phyloP scores from a whole-genome alignment of 2,329 filamentous ascomycete species.

The Colletotrichum sansevieriae region DNA sequence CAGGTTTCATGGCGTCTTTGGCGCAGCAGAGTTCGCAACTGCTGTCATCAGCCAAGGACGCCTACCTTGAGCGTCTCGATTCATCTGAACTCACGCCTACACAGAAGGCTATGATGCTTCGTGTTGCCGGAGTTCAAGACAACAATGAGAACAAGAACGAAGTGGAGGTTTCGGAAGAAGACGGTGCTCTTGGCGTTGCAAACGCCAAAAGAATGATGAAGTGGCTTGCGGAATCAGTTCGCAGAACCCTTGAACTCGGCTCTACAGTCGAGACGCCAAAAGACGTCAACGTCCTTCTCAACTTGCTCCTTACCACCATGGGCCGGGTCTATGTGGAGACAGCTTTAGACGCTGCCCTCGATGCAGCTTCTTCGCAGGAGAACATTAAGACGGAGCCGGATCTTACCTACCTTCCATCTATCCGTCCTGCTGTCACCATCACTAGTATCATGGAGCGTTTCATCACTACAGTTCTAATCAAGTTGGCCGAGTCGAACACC shows the following conservation, averaged over 20 bases:
- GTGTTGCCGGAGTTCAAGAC: constrained; percentile 86
- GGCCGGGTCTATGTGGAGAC: constrained; percentile 84
- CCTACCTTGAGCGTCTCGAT: constrained; percentile 89
- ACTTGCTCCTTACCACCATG: constrained; percentile 87
- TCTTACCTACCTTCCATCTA: constrained; percentile 81
- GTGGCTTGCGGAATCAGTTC: constrained; percentile 96
- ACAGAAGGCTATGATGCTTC: constrained; percentile 90
- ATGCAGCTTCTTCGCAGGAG: constrained; percentile 82
- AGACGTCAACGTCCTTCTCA: constrained; percentile 88
- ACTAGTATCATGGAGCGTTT: constrained; percentile 95
- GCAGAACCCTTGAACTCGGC: constrained; percentile 90
- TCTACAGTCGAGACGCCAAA: constrained; percentile 91
- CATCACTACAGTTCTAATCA: constrained; percentile 89
- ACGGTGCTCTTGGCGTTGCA: constrained; percentile 84
- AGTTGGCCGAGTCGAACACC: constrained; percentile 88
- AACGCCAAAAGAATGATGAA: constrained; percentile 98
- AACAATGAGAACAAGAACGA: constrained; percentile 83
- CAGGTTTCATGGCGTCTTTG: constrained; percentile 92
- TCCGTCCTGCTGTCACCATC: constrained; percentile 87
- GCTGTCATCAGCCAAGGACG: constrained; percentile 87
- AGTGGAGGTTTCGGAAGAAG: constrained; percentile 90
- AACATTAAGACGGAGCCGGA: constrained; percentile 87
- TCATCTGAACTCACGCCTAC: constrained; percentile 89
- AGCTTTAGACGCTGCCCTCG: constrained; percentile 76
- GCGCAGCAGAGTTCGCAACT: constrained; percentile 92